Base-by-base conservation (phyloP, 1,284 basidiomycete genomes). In the Ustilago bromivora region DNA sequence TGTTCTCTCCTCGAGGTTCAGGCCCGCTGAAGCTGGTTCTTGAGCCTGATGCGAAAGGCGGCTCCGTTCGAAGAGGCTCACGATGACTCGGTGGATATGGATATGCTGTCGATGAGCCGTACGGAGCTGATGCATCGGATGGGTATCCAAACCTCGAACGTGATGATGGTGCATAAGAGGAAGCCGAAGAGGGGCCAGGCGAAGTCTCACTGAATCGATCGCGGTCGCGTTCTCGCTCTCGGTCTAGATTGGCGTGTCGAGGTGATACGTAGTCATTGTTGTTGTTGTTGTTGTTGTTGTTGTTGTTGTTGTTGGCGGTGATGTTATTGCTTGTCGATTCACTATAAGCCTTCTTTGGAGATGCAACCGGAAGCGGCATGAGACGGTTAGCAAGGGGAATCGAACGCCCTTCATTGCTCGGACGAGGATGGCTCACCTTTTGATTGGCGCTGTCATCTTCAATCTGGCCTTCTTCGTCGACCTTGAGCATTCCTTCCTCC, bases 381-480 rank as follows among this genome's bases (percentile, higher is more conserved):
- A 69, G 66, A 59, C 66, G 71, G 55, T 74, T 66, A 69, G 66
- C 66, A 62, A 74, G 71, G 31, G 66, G 35, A 47, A 66, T 28
- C 23, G 62, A 13, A 57, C 56, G 67, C 41, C 34, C 63, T 36
- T 61, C 60, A 35, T 36, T 41, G 47, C 17, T 49, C 38, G 60
- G 64, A 66, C 71, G 66, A 61, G 67, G 55, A 13, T 56, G 67
- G 72, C 72, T 75, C 57, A 75, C 72, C 67, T 75, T 46, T 19
- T 59, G 60, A 19, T 66, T 13, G 60, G 64, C 59, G 53, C 58
- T 36, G 40, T 75, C 68, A 35, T 75, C 71, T 57, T 71, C 68
- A 32, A 78, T 78, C 60, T 78, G 76, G 59, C 76, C 76, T 57
- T 78, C 76, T 56, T 78, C 76, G 13, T 72, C 72, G 1, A 71